A percentile compares a stretch with the other conserved stretches of the same genome.
Evolutionary conservation across 2,329 filamentous ascomycete genomes (phyloP).

Genomic region (Rutstroemia sp.): DNA sequence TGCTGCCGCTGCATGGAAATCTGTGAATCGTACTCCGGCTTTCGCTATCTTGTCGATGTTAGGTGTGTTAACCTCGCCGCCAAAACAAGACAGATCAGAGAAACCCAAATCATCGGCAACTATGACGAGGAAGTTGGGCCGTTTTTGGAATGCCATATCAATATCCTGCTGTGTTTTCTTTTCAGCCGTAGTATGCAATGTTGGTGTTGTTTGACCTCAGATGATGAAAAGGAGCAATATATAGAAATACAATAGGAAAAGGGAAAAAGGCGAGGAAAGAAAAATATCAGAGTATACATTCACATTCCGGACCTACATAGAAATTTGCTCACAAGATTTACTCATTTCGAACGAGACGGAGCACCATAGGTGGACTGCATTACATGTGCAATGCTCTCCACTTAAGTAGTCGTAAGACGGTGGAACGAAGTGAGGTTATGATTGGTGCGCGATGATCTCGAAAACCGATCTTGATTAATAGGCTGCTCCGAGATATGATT

Average conservation of each 20-base stretch:
- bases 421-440: not conserved
- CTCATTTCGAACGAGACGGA: no score
- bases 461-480: not conserved
- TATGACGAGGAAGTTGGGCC: conserved; percentile 39
- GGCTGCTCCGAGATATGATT: not conserved
- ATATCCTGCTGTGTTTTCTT: not conserved
- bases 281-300: no score
- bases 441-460: not conserved
- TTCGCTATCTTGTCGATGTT: conserved; percentile 45
- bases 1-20: conserved; percentile 52
- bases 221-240: no score
- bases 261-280: no score
- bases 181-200: no score
- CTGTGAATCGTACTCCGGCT: conserved; percentile 47
- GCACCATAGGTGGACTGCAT: no score
- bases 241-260: no score
- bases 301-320: no score
- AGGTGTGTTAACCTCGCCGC: conserved; percentile 51
- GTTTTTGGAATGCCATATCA: conserved; percentile 1
- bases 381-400: no score
- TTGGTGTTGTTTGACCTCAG: no score
- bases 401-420: not conserved
- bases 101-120: conserved; percentile 39
- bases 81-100: conserved; percentile 42
- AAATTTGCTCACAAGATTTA: no score